Evolutionary conservation across 257 asterid genomes (phyloP).

Genomic region (Scutellaria baicalensis): DNA sequence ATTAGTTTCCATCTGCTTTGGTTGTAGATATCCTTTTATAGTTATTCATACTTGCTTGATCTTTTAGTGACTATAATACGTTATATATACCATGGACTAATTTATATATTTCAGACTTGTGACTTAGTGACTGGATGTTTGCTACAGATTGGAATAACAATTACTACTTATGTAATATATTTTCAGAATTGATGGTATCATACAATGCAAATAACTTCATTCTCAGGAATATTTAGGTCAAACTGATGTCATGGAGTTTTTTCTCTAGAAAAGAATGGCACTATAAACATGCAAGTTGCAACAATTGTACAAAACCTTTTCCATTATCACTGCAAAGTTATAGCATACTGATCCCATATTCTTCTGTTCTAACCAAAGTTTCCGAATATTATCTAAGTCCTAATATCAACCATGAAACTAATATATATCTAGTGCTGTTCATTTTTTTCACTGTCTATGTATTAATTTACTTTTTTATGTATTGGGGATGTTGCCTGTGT

Average conservation of each 20-base stretch:
- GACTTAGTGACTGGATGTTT: conserved; percentile 6
- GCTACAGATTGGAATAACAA: neutral
- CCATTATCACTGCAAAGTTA: neutral
- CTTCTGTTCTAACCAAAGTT: neutral
- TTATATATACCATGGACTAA: neutral
- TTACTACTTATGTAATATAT: neutral
- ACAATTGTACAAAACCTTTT: neutral
- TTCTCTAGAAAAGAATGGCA: neutral
- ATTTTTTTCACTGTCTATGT: neutral
- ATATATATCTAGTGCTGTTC: neutral
- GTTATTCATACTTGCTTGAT: neutral
- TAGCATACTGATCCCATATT: neutral
- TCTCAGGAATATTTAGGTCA: neutral
- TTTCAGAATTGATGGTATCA: neutral
- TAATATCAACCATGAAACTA: neutral
- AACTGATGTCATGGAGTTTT: neutral
- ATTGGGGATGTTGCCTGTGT: neutral
- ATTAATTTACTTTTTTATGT: neutral
- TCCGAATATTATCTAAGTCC: neutral
- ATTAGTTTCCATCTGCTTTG: neutral
- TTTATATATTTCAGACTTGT: neutral
- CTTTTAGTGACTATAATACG: neutral
- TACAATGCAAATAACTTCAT: neutral
- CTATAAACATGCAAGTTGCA: neutral
- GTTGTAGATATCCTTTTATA: neutral